Conservation (phyloP, 2,329 filamentous ascomycete species). For the Venturia effusa region DNA sequence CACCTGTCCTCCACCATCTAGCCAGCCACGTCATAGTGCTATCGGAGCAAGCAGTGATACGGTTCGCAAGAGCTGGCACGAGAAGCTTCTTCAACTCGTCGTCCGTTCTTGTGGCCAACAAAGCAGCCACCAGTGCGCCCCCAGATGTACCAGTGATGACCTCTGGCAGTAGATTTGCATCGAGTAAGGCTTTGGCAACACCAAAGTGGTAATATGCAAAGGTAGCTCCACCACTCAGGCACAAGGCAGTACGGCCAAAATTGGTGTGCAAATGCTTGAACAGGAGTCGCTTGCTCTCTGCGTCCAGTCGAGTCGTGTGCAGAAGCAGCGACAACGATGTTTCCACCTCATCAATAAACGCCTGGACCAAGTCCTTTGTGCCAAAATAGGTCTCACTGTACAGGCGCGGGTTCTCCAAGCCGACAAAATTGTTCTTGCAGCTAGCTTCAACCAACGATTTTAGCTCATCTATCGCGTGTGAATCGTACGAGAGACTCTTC, state of each 20-base stretch:
- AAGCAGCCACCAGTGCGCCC: constrained; percentile 76
- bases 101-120: constrained; percentile 83
- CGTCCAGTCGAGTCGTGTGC: constrained; percentile 53
- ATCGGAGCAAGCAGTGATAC: constrained; percentile 80
- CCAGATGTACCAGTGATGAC: constrained; percentile 96
- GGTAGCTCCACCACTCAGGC: constrained; percentile 82
- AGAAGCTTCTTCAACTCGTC: constrained; percentile 79
- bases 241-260: constrained; percentile 84
- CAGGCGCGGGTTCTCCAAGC: constrained; percentile 84
- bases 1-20: constrained; percentile 87
- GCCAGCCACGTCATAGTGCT: constrained; percentile 62
- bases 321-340: constrained; percentile 56
- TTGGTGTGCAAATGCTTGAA: constrained; percentile 88
- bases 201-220: constrained; percentile 98
- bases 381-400: constrained; percentile 97
- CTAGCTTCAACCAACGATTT: constrained; percentile 73
- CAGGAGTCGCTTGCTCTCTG: constrained; percentile 64
- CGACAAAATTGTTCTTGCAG: constrained; percentile 95
- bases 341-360: constrained; percentile 78
- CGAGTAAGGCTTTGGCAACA: constrained; percentile 78
- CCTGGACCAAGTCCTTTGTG: constrained; percentile 89
- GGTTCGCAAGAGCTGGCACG: constrained; percentile 73
- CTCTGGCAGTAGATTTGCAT: constrained; percentile 74
- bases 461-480: constrained; percentile 57
- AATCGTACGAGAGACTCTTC: constrained; percentile 28